phyloP scores from a whole-genome alignment of 1,284 basidiomycete genomes.

The Cryptococcus depauperatus region DNA sequence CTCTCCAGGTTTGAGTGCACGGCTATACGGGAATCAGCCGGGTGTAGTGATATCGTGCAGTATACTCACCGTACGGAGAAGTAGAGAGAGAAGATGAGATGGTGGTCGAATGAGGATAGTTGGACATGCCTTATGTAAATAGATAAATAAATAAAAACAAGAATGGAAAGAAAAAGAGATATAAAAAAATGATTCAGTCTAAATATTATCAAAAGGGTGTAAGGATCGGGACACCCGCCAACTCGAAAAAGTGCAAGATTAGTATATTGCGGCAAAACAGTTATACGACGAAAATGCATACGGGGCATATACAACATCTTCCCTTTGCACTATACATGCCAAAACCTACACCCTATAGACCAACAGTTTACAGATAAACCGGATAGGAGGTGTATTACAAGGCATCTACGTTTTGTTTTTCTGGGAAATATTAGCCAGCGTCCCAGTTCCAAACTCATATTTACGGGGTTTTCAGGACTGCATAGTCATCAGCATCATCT shows the following conservation, averaged over 20 bases:
- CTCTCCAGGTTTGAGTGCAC: slow-evolving; percentile 40
- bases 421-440: too few relatives aligned
- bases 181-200: too few relatives aligned
- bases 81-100: slow-evolving; percentile 36
- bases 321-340: not conserved
- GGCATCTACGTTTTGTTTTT: slow-evolving; percentile 31
- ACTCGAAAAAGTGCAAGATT: too few relatives aligned
- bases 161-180: not conserved
- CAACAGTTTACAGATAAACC: too few relatives aligned
- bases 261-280: too few relatives aligned
- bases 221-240: too few relatives aligned
- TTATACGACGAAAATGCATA: not conserved
- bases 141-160: not conserved
- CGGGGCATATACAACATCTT: not conserved
- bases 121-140: slow-evolving; percentile 6
- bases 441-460: too few relatives aligned
- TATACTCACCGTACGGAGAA: slow-evolving; percentile 36
- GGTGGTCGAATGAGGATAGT: slow-evolving; percentile 37
- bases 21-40: slow-evolving; percentile 18
- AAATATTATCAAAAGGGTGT: too few relatives aligned
- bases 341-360: not conserved
- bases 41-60: not conserved
- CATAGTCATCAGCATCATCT: not conserved
- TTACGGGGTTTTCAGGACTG: slow-evolving; percentile 43
- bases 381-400: too few relatives aligned